Evolutionary conservation across 805 yeast genomes (phyloP).

Genomic region (Yarrowia porcina): DNA sequence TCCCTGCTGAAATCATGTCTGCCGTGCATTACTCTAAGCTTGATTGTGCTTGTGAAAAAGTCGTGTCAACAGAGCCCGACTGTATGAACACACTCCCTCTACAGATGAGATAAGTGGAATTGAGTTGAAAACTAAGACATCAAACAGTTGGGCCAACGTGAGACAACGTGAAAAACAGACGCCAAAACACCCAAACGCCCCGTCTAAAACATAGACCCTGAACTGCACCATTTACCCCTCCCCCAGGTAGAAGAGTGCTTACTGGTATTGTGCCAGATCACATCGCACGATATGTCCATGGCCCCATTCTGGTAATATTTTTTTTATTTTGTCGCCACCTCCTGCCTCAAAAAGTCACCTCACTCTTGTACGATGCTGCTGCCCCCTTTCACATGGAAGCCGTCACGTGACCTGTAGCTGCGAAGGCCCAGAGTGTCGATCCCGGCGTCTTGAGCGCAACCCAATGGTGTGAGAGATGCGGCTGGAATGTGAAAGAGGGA

Average conservation of each 20-base stretch:
- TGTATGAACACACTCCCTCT: too few relatives aligned
- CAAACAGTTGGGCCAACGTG: neutral
- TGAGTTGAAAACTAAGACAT: neutral
- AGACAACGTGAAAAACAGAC: neutral
- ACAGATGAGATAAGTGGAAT: conserved; percentile 8
- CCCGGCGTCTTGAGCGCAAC: neutral
- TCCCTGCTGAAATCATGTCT: neutral
- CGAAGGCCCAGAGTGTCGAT: neutral
- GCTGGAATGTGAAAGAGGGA: conserved; percentile 25
- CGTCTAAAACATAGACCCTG: neutral
- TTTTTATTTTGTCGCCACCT: neutral
- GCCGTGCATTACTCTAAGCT: conserved; percentile 7
- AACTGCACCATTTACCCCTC: neutral
- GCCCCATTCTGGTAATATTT: too few relatives aligned
- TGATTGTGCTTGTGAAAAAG: conserved; percentile 10
- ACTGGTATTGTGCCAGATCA: too few relatives aligned
- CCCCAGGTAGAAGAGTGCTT: too few relatives aligned
- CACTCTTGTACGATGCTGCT: too few relatives aligned
- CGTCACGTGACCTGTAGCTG: neutral
- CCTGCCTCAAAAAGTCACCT: too few relatives aligned
- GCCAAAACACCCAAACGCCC: neutral
- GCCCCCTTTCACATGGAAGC: conserved; percentile 9
- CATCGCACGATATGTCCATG: neutral
- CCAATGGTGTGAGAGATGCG: conserved; percentile 9
- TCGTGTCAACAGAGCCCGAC: neutral